Base-by-base conservation (phyloP, 495 filamentous ascomycete genomes). In the Lineolata rhizophorae region DNA sequence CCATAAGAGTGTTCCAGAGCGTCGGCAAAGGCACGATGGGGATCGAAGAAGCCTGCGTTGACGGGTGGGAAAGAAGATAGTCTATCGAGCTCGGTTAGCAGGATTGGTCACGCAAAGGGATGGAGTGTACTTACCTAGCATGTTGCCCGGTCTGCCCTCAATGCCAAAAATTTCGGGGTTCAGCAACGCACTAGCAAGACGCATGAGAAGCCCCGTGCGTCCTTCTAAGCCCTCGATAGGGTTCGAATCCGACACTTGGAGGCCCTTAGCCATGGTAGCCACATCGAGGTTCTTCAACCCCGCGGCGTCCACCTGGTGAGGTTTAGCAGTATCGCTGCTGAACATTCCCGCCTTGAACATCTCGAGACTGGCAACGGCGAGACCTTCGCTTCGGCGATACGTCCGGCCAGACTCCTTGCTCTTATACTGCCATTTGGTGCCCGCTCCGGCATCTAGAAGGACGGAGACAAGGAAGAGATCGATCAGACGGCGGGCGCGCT, bases 291-390 rank as follows among this genome's bases (percentile, higher is more conserved):
- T 71, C 46, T 66, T 72, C 44, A 97, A 54, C 1, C 76, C 90
- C 5, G 62, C 66, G 35, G 72, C 79, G 48, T 97, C 87, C 15
- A 95, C 87, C 51, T 90, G 83, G 42, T 70, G 77, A 22, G 79
- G 83, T 50, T 92, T 74, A 29, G 52, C 64, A 2, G 64, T 60
- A 44, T 83, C 71, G 44, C 83, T 79, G 39, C 80, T 90, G 56
- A 97, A 97, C 27, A 80, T 44, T n/a, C 87, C 87, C 32, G 68
- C 62, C 55, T 87, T 93, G 58, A 95, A 97, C 87, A 97, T 97
- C 45, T 95, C 87, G 47, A 97, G 54, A 50, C 76, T 85, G 15
- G 90, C 87, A 27, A 97, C 73, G 3, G 87, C 87, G 39, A 97
- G 58, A 15, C 87, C 87, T 50, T 97, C 87, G 34, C 82, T 93